phyloP scores from a whole-genome alignment of 2,329 filamentous ascomycete species.

The Paraphaeosphaeria minitans region DNA sequence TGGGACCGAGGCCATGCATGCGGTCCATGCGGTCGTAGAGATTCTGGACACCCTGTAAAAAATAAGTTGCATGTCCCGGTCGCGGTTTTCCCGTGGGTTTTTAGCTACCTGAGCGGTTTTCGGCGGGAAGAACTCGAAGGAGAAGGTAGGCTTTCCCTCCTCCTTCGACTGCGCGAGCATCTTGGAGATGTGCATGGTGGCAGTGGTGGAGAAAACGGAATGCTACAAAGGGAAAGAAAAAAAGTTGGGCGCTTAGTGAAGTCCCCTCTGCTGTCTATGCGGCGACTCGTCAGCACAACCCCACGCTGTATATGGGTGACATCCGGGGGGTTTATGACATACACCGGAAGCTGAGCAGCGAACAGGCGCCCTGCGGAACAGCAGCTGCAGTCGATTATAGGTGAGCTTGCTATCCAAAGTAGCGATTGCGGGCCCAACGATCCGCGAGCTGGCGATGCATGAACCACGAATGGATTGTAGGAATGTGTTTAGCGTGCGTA shows the following conservation, averaged over 20 bases:
- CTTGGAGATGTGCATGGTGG: constrained; percentile 95
- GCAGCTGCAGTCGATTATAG: constrained; percentile 11
- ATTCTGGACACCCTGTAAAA: constrained; percentile 81
- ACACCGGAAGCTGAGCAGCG: constrained; percentile 27
- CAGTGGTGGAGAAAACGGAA: constrained; percentile 41
- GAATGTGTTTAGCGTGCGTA: constrained; percentile 1
- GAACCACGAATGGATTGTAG: constrained; percentile 38
- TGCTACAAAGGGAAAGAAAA: constrained; percentile 9
- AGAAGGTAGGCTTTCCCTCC: constrained; percentile 85
- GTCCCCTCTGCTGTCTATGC: neutral
- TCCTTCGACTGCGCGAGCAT: constrained; percentile 84
- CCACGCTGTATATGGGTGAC: neutral
- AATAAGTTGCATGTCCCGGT: neutral
- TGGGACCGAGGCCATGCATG: constrained; percentile 92
- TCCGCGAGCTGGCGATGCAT: constrained; percentile 62
- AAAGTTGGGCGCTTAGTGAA: neutral
- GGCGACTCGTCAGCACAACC: neutral
- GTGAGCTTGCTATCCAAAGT: constrained; percentile 48
- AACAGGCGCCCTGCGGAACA: constrained; percentile 13
- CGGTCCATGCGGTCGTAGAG: constrained; percentile 99
- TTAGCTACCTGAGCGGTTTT: constrained; percentile 79
- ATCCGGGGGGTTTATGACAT: constrained; percentile 13
- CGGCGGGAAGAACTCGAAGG: constrained; percentile 98
- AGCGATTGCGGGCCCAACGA: constrained; percentile 54
- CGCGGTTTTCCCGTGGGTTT: neutral